Evolutionary conservation across 2,329 filamentous ascomycete species (phyloP).

Genomic region (Pleurostoma richardsiae): DNA sequence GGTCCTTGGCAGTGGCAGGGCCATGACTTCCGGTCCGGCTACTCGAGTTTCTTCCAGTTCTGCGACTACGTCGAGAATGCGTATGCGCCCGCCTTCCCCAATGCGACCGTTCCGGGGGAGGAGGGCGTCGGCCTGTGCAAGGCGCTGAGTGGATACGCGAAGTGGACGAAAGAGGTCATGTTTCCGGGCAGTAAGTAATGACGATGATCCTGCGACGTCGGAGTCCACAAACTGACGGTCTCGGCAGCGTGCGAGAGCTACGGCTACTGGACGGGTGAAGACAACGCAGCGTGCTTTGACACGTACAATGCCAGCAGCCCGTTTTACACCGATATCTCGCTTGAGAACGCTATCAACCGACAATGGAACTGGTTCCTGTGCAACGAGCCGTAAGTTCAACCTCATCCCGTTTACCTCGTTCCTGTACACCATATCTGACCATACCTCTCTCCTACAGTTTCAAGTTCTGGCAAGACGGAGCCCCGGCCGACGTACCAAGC

Average conservation of each 20-base stretch:
- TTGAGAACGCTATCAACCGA: conserved; percentile 36
- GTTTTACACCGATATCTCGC: conserved; percentile 27
- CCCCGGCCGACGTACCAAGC: conserved; percentile 33
- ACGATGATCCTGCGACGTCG: not conserved
- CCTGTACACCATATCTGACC: not conserved
- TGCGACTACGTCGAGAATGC: conserved; percentile 45
- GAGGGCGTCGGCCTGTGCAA: not conserved
- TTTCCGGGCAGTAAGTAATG: conserved; percentile 33
- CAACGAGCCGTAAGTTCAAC: conserved; percentile 32
- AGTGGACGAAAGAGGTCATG: conserved; percentile 33
- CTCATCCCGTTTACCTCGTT: not conserved
- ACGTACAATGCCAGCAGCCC: conserved; percentile 38
- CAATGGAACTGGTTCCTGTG: conserved; percentile 54
- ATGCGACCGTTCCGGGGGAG: not conserved
- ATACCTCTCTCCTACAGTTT: conserved; percentile 16
- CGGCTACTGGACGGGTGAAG: conserved; percentile 29
- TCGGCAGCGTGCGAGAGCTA: conserved; percentile 27
- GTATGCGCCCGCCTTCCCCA: conserved; percentile 29
- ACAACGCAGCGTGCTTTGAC: conserved; percentile 41
- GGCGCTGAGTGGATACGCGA: conserved; percentile 46
- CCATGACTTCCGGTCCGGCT: conserved; percentile 40
- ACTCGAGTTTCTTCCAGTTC: conserved; percentile 35
- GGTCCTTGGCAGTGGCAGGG: conserved; percentile 56
- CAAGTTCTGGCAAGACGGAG: conserved; percentile 36
- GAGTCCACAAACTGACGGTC: too few relatives aligned